Base-by-base conservation (phyloP, 169 alveolate genomes). In the Plasmodium knowlesi region DNA sequence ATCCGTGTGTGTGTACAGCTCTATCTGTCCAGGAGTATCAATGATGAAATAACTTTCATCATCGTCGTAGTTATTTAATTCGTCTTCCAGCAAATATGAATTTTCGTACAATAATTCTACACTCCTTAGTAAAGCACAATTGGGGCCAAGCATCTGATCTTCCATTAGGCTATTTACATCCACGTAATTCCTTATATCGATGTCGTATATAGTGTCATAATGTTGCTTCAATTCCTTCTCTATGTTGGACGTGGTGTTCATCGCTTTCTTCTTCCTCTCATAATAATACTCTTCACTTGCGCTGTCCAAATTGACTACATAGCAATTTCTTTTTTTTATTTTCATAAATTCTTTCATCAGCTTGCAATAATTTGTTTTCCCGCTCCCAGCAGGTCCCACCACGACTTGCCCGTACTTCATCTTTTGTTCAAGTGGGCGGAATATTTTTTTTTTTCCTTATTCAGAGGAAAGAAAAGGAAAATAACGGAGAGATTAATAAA, bases 311-410 rank as follows among this genome's bases (percentile, higher is more conserved):
- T 98, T 99, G 30, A 98, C 97, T 8, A 98, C 98, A 90, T 98
- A 97, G 76, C 99, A 97, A 79, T 94, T 96, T 83, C 99, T 91
- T 34, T 98, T 97, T 67, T 97, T 95, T 74, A 97, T 92, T 82
- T 96, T 97, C 79, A 98, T 98, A 90, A 98, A 98, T 79, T 98
- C 99, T 96, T 98, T 98, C 78, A 98, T 95, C 71, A 96, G 96
- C 61, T 98, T 96, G 95, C 99, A 98, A 95, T 98, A 98, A 22
- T 99, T 98, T 43, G 99, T 98, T 98, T 98, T 98, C 71, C 99
- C 99, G 92, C 99, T 97, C 10, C 99, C 99, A 25, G 99, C 99
- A 25, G 99, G 99, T 9, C 99, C 99, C 82, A 99, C 98, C 32
- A 98, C 99, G 79, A 99, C 95, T 94, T 98, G 99, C 30, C 99